These are phyloP conservation scores for Neonectria neomacrospora DNA, from an alignment of 2,329 filamentous ascomycete genomes.

Conservation along the genomic window DNA sequence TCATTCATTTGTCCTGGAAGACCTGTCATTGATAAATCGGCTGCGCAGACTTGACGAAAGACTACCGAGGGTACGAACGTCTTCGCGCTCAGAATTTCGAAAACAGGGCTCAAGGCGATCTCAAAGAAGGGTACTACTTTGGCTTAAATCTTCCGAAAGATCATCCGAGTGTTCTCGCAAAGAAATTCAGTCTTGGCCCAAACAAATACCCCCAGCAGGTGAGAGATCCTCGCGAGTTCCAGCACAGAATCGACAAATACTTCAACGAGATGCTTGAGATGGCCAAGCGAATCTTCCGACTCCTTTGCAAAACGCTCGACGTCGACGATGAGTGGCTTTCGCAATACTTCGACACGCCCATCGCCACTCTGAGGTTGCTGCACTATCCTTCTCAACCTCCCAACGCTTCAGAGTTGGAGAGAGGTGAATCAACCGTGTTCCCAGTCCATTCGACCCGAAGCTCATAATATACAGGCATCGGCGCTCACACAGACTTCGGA, in stretches of 20 bases:
- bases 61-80: conserved; percentile 23
- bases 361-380: conserved; percentile 22
- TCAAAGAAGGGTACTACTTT: conserved; percentile 25
- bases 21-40: neutral
- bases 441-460: neutral
- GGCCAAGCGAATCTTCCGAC: conserved; percentile 7
- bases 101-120: conserved; percentile 21
- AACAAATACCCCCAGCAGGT: conserved; percentile 24
- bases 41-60: conserved; percentile 1
- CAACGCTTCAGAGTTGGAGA: conserved; percentile 18
- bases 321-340: conserved; percentile 15
- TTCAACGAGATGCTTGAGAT: conserved; percentile 1
- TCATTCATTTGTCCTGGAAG: neutral
- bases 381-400: conserved; percentile 26
- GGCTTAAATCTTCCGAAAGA: conserved; percentile 11
- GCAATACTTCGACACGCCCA: conserved; percentile 21
- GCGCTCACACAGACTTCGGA: conserved; percentile 29
- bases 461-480: conserved; percentile 10
- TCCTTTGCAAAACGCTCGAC: conserved; percentile 17
- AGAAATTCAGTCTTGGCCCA: conserved; percentile 22
- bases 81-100: conserved; percentile 28
- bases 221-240: conserved; percentile 9
- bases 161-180: conserved; percentile 17
- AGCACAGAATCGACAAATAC: conserved; percentile 8
- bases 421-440: conserved; percentile 8